A percentile compares a stretch with the other conserved stretches of the same genome.
Evolutionary conservation across 2,329 filamentous ascomycete genomes (phyloP).

Genomic region (Albophoma yamanashiensis): DNA sequence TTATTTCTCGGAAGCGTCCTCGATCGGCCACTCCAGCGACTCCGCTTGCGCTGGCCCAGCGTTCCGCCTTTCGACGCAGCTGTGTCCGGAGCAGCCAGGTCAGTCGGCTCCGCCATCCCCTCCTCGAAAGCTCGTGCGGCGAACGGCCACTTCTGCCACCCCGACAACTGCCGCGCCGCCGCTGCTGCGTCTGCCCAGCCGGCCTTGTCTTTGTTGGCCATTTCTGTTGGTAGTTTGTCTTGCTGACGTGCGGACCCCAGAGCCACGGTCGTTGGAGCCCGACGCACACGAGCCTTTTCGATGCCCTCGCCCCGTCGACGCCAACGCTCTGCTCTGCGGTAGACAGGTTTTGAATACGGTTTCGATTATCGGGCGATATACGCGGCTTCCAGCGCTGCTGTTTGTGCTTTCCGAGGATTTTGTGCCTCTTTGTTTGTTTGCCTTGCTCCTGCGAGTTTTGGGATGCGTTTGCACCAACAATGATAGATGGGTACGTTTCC

Average conservation of each 20-base stretch:
- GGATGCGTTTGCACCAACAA: slow-evolving; percentile 13
- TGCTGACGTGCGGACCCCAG: background rate
- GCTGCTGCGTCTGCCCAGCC: background rate
- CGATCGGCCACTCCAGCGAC: background rate
- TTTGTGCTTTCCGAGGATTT: background rate
- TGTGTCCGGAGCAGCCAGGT: background rate
- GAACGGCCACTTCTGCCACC: background rate
- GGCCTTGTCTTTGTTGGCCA: background rate
- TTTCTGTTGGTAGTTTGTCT: background rate
- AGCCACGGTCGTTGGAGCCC: slow-evolving; percentile 10
- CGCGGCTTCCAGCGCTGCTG: background rate
- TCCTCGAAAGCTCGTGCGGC: background rate
- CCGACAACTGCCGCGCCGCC: background rate
- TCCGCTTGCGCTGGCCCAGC: background rate
- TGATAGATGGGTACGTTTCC: slow-evolving; percentile 32
- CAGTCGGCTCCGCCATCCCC: background rate
- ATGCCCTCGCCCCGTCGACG: slow-evolving; percentile 2
- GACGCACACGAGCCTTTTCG: slow-evolving; percentile 13
- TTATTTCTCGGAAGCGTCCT: background rate
- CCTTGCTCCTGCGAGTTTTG: slow-evolving; percentile 11
- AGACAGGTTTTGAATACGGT: background rate
- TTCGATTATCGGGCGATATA: background rate
- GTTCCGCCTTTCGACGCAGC: background rate
- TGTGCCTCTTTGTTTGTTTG: background rate
- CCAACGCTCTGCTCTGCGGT: background rate